Evolutionary conservation across 768 basidiomycete species (phyloP).

Genomic region (Leccinum imitatum): DNA sequence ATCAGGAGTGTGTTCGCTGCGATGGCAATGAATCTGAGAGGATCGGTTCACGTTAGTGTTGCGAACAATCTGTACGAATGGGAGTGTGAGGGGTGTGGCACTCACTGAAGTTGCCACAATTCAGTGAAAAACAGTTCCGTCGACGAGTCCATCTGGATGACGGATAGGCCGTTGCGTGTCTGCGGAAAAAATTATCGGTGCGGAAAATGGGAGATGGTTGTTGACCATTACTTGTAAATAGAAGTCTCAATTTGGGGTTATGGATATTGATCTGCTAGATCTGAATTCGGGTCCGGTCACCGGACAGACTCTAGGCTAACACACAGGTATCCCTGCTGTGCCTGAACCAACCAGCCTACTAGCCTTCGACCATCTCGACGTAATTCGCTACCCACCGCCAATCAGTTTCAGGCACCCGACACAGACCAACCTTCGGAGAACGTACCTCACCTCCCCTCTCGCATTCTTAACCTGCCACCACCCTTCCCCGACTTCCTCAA

Average conservation of each 20-base stretch:
- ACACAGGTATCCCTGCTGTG: too few relatives aligned
- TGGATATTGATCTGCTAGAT: too few relatives aligned
- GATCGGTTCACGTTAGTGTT: neutral
- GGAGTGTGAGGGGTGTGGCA: neutral
- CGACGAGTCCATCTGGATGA: neutral
- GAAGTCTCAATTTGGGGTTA: too few relatives aligned
- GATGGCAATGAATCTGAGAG: slow-evolving; percentile 1
- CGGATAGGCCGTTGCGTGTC: neutral
- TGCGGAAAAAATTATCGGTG: neutral
- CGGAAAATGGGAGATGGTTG: too few relatives aligned
- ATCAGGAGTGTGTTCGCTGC: slow-evolving; percentile 11
- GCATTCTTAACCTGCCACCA: slow-evolving; percentile 59
- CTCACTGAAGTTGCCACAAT: neutral
- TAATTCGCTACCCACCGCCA: neutral
- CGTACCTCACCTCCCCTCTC: slow-evolving; percentile 34
- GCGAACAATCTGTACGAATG: neutral
- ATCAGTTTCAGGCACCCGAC: too few relatives aligned
- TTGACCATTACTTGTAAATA: too few relatives aligned
- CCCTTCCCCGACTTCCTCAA: slow-evolving; percentile 45
- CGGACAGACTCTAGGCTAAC: too few relatives aligned
- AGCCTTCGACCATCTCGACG: too few relatives aligned
- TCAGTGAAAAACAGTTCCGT: neutral
- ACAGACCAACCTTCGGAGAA: too few relatives aligned
- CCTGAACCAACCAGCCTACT: too few relatives aligned
- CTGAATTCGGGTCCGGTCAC: too few relatives aligned